A percentile compares a stretch with the other conserved stretches of the same genome.
These are phyloP conservation scores for Dacryopinax spathularia DNA, from an alignment of 768 basidiomycete species.

Conservation along the genomic window DNA sequence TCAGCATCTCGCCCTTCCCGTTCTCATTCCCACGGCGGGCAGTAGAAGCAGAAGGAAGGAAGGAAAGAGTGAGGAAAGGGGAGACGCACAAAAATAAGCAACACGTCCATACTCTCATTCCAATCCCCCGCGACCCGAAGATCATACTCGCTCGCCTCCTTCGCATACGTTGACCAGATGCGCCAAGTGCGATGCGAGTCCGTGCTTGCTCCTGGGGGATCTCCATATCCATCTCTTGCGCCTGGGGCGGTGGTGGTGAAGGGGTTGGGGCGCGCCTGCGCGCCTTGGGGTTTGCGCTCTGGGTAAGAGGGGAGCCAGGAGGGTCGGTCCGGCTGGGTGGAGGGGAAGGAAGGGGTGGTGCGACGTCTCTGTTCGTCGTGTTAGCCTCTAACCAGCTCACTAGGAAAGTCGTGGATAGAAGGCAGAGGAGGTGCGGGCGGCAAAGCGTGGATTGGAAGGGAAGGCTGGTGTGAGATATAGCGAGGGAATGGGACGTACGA, in stretches of 20 bases:
- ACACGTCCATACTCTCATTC: constrained; percentile 1
- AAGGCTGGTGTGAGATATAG: too few relatives aligned
- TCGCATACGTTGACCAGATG: not conserved
- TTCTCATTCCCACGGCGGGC: too few relatives aligned
- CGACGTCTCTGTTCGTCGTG: not conserved
- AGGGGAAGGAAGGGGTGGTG: not conserved
- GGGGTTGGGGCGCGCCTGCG: not conserved
- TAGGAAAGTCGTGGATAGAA: too few relatives aligned
- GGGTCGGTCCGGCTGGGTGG: not conserved
- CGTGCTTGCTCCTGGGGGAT: not conserved
- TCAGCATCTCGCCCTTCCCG: not conserved
- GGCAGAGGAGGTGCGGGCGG: too few relatives aligned
- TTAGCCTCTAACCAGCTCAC: too few relatives aligned
- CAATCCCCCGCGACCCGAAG: not conserved
- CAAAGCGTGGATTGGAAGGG: too few relatives aligned
- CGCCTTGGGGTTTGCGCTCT: too few relatives aligned
- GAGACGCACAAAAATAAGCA: not conserved
- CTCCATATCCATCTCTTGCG: too few relatives aligned
- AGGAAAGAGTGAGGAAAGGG: too few relatives aligned
- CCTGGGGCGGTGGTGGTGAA: not conserved
- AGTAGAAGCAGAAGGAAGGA: too few relatives aligned
- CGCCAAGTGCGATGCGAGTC: not conserved
- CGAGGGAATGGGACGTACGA: not conserved
- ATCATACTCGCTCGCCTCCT: constrained; percentile 2
- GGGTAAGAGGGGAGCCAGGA: too few relatives aligned